Evolutionary conservation across 805 yeast species (phyloP).

Genomic region (Wickerhamiella bombiphila): DNA sequence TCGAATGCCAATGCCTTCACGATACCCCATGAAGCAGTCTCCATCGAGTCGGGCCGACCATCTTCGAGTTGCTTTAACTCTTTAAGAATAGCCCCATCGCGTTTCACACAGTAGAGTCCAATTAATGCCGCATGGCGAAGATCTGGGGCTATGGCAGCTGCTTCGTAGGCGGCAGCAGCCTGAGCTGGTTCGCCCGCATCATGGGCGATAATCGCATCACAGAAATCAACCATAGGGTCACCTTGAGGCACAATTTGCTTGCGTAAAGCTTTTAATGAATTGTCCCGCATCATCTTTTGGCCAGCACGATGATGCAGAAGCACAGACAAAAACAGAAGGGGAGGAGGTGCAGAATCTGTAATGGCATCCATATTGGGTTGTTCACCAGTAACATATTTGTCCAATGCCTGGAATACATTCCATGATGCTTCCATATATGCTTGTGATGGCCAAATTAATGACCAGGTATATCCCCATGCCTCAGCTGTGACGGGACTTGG

Average conservation of each 20-base stretch:
- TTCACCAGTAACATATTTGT: background rate
- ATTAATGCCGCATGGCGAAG: background rate
- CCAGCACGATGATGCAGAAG: background rate
- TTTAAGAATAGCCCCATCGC: background rate
- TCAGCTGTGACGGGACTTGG: background rate
- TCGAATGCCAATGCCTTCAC: background rate
- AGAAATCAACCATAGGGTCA: background rate
- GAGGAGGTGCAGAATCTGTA: background rate
- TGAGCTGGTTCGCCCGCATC: background rate
- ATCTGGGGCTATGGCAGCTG: background rate
- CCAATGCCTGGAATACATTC: background rate
- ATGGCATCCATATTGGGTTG: background rate
- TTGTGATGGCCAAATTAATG: background rate
- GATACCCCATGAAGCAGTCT: background rate
- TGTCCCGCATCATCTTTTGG: background rate
- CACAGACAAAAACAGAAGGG: background rate
- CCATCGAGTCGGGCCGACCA: background rate
- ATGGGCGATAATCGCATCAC: background rate
- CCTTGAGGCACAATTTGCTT: background rate
- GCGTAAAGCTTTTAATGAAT: background rate
- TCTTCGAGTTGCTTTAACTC: background rate
- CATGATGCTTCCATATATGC: background rate
- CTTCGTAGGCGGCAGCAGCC: background rate
- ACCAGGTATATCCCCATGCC: background rate
- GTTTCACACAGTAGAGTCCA: background rate